A percentile compares a stretch with the other conserved stretches of the same genome.
Evolutionary conservation across 352 stramenopile genomes (phyloP).

Genomic region (Phytophthora lateralis): DNA sequence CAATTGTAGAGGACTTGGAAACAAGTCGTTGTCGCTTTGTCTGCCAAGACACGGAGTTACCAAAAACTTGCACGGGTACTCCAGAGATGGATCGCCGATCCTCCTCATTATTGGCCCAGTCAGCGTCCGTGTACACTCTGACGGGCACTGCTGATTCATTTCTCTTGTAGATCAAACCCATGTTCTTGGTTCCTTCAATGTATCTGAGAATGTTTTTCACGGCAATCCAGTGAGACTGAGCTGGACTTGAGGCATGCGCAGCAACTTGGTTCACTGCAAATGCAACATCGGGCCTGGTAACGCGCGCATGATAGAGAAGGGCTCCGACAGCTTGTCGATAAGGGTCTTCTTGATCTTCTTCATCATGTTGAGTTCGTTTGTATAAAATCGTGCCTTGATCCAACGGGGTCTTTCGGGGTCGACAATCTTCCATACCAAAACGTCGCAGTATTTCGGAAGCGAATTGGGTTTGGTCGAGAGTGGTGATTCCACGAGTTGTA

Average conservation of each 20-base stretch:
- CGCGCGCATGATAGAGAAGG: constrained; percentile 6
- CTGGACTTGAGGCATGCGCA: not conserved
- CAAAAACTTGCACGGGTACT: not conserved
- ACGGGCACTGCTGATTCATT: not conserved
- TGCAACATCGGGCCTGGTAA: constrained; percentile 6
- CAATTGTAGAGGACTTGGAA: constrained; percentile 14
- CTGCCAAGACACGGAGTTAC: not conserved
- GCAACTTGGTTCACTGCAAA: constrained; percentile 14
- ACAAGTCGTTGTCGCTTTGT: constrained; percentile 13
- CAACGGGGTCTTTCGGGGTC: constrained; percentile 3
- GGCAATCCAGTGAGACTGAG: too few relatives aligned
- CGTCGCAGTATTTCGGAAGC: not conserved
- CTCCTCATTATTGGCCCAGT: constrained; percentile 18
- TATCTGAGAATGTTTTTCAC: constrained; percentile 17
- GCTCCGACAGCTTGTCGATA: constrained; percentile 5
- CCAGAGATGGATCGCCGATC: not conserved
- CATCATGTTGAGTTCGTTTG: not conserved
- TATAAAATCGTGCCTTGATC: constrained; percentile 1
- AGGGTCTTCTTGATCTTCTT: not conserved
- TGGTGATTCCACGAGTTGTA: not conserved
- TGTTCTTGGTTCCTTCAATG: not conserved
- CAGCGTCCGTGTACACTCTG: constrained; percentile 5
- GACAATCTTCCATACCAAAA: constrained; percentile 7
- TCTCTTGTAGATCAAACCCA: not conserved
- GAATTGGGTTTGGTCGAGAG: constrained; percentile 1